phyloP scores from a whole-genome alignment of 148 eudicot species.

The Rheum nobile region DNA sequence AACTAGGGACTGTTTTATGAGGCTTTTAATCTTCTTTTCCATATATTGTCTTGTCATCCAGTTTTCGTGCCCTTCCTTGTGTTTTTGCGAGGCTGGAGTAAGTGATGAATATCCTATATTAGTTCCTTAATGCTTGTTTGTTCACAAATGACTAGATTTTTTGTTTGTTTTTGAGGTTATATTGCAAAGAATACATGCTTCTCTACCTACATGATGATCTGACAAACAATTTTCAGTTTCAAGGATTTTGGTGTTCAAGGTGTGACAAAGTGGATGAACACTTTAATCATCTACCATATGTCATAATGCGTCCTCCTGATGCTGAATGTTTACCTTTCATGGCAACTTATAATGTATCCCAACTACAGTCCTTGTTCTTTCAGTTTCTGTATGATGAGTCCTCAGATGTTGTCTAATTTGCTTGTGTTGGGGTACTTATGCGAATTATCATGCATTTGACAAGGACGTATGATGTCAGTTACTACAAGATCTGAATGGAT shows the following conservation, averaged over 20 bases:
- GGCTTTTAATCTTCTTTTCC: too few species aligned
- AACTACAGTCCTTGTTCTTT: constrained; percentile 54
- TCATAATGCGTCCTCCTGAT: constrained; percentile 18
- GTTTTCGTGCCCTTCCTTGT: constrained; percentile 33
- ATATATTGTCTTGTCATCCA: constrained; percentile 45
- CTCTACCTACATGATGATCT: constrained; percentile 11
- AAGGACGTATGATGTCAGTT: too few species aligned
- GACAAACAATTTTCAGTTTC: constrained; percentile 25
- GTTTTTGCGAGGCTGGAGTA: constrained; percentile 61
- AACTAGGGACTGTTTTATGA: too few species aligned
- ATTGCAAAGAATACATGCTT: too few species aligned
- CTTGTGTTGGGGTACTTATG: constrained; percentile 56
- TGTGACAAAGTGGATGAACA: too few species aligned
- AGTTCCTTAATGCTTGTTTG: too few species aligned
- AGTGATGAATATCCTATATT: too few species aligned
- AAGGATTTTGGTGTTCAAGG: constrained; percentile 67
- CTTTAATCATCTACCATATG: constrained; percentile 20
- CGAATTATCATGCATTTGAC: constrained; percentile 57
- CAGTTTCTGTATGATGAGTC: constrained; percentile 56
- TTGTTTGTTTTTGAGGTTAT: too few species aligned
- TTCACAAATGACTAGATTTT: too few species aligned
- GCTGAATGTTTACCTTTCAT: constrained; percentile 13
- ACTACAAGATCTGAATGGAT: too few species aligned
- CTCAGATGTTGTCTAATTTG: constrained; percentile 73
- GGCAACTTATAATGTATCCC: constrained; percentile 22